phyloP scores from a whole-genome alignment of 169 alveolate genomes.

The Plasmodium relictum region DNA sequence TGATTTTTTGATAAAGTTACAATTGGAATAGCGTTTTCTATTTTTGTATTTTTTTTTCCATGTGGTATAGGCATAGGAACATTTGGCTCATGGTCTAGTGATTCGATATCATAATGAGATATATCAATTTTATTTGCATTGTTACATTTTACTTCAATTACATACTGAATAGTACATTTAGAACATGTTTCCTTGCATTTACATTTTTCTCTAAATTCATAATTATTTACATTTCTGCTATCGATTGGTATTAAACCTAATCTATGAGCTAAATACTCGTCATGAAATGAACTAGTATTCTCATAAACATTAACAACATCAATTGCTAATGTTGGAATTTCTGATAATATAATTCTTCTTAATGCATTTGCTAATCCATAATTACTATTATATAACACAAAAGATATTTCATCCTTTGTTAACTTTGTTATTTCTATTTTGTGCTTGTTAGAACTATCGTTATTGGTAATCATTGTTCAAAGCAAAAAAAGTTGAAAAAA shows the following conservation, averaged over 20 bases:
- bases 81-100: conserved; percentile 82
- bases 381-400: conserved; percentile 92
- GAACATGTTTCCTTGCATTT: conserved; percentile 93
- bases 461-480: conserved; percentile 9
- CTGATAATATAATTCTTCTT: conserved; percentile 95
- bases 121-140: conserved; percentile 92
- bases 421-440: conserved; percentile 86
- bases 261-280: conserved; percentile 96
- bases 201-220: conserved; percentile 93
- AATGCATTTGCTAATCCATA: conserved; percentile 95
- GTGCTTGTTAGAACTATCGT: conserved; percentile 23
- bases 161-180: conserved; percentile 93
- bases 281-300: conserved; percentile 96
- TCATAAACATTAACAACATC: conserved; percentile 95
- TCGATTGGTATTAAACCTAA: conserved; percentile 96
- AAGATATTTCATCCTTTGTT: conserved; percentile 85
- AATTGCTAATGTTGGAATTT: conserved; percentile 97
- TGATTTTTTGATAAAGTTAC: conserved; percentile 94
- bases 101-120: conserved; percentile 88
- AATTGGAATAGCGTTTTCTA: conserved; percentile 92
- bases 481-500: conserved; percentile 26
- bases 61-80: conserved; percentile 59
- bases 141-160: conserved; percentile 90
- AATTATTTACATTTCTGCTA: conserved; percentile 91
- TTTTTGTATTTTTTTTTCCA: conserved; percentile 75